A percentile compares a stretch with the other conserved stretches of the same genome.
phyloP scores from a whole-genome alignment of 2,329 filamentous ascomycete genomes.

The Alternaria alternata region DNA sequence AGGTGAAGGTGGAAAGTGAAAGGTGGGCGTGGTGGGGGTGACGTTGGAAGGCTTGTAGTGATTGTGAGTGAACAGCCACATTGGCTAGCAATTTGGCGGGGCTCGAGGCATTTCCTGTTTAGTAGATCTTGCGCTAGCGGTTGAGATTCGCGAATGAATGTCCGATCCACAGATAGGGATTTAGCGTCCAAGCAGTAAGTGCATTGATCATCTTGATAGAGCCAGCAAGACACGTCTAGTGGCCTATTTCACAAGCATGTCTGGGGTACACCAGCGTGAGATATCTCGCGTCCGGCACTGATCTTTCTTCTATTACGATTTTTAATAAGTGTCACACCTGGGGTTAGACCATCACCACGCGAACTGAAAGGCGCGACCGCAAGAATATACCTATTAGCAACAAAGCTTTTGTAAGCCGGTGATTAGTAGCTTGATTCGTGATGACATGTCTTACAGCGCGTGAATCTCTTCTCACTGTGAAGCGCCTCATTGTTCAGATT shows the following conservation, averaged over 20 bases:
- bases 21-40: not conserved
- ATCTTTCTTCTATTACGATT: not conserved
- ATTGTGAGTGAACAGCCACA: not conserved
- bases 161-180: not conserved
- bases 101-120: not conserved
- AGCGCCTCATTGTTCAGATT: not conserved
- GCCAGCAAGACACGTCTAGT: not conserved
- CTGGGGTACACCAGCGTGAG: not conserved
- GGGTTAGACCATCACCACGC: not conserved
- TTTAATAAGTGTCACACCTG: not conserved
- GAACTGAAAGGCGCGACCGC: not conserved
- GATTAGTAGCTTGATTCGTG: no score
- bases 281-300: not conserved
- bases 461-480: not conserved
- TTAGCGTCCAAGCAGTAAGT: no score
- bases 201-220: no score
- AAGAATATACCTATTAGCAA: not conserved
- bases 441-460: not conserved
- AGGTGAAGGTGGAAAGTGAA: not conserved
- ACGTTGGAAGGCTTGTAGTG: not conserved
- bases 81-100: not conserved
- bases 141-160: not conserved
- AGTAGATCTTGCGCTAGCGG: not conserved
- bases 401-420: not conserved
- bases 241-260: not conserved